A percentile compares a stretch with the other conserved stretches of the same genome.
These are phyloP conservation scores for Serpula lacrymans DNA, from an alignment of 768 basidiomycete genomes.

Conservation along the genomic window DNA sequence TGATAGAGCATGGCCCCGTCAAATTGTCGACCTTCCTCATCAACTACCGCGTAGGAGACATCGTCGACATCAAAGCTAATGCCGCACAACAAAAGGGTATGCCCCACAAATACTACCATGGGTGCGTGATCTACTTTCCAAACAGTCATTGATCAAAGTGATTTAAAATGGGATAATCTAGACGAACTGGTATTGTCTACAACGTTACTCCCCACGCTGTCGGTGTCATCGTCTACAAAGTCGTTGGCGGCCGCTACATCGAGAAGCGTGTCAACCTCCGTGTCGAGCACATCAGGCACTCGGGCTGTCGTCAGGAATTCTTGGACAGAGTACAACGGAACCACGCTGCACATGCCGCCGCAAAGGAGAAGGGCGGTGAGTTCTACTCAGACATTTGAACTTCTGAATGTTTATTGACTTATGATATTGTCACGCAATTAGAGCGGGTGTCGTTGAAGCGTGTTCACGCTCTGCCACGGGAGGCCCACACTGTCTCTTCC, in stretches of 20 bases:
- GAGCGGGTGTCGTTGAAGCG: conserved; percentile 86
- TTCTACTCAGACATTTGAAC: conserved; percentile 13
- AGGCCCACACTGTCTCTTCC: conserved; percentile 69
- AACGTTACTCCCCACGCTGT: conserved; percentile 95
- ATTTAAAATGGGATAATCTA: conserved; percentile 27
- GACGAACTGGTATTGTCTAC: conserved; percentile 97
- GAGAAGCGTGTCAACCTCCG: conserved; percentile 99
- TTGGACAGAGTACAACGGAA: conserved; percentile 93
- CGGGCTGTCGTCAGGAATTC: conserved; percentile 97
- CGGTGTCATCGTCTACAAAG: conserved; percentile 96
- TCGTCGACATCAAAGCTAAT: conserved; percentile 99
- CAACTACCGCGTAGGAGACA: conserved; percentile 94
- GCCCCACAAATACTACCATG: conserved; percentile 99
- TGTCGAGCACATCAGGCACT: conserved; percentile 94
- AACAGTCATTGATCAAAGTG: conserved; percentile 3
- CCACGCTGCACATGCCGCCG: conserved; percentile 76
- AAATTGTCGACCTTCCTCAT: conserved; percentile 91
- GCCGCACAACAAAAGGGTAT: conserved; percentile 99
- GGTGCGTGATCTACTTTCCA: conserved; percentile 54
- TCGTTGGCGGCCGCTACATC: conserved; percentile 98
- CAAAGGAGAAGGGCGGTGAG: conserved; percentile 89
- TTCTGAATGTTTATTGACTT: not conserved
- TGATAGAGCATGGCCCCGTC: conserved; percentile 80
- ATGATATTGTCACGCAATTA: conserved; percentile 26
- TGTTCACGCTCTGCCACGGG: conserved; percentile 78